Base-by-base conservation (phyloP, 495 filamentous ascomycete genomes). In the Neurospora africana region DNA sequence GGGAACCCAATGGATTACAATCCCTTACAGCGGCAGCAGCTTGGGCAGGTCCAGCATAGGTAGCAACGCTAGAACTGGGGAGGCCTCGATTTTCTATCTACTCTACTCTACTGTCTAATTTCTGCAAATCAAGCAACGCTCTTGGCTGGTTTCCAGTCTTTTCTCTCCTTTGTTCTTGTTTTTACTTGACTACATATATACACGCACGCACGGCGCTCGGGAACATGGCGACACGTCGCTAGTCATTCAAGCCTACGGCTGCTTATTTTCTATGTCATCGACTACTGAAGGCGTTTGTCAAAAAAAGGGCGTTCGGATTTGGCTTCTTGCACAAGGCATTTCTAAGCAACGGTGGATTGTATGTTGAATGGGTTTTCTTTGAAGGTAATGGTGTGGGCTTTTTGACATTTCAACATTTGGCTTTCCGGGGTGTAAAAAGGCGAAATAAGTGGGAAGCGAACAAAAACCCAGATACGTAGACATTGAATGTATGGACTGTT, bases 1-100 rank as follows among this genome's bases (percentile, higher is more conserved):
- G 71, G 69, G 11, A 78, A 80, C n/a, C 17, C 53, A 15, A 65
- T 81, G 41, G 78, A 81, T 44, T 82, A 80, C 73, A 82, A 82
- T 71, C 74, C 79, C 0, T 41, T 80, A 35, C 69, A 65, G 7
- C 53, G 35, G 27, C 53, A 61, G 13, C 53, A 61, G 53, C 11
- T 61, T 15, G 5, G 15, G 27, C 53, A 65, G 27, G 53, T 65
- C 53, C 27, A 61, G 15, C 53, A 75, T 8, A 77, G 79, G 80
- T 81, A 77, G 74, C 68, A 6, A 75, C 73, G 74, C 53, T 61
- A 70, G 72, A 71, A 33, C 17, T 37, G 69, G 61, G 70, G 23
- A 75, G 13, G 53, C 53, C 53, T 35, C 27, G 27, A 65, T 33
- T 33, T 65, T 35, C 53, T 33, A 65, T 65, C 27, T 65, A 65